Conservation (phyloP, 192 early-diverging fungal species). For the Mortierella antarctica region DNA sequence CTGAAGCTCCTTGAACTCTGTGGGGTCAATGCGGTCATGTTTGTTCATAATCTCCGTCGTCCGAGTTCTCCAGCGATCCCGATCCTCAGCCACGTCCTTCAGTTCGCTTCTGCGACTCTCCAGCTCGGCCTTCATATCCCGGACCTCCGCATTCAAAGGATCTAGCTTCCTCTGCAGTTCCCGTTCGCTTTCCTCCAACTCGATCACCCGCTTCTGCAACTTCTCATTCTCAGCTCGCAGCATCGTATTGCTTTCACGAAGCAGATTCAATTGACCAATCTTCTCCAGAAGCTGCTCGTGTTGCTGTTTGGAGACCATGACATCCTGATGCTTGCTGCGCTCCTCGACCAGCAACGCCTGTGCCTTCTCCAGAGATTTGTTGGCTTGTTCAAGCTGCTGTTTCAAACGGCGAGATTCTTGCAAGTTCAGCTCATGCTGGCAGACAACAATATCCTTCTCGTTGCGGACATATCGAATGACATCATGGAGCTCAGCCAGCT, state of each 20-base stretch:
- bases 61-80: conserved; percentile 76
- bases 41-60: conserved; percentile 78
- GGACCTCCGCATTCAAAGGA: conserved; percentile 69
- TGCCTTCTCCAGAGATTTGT: conserved; percentile 75
- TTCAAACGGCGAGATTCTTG: conserved; percentile 76
- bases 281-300: conserved; percentile 73
- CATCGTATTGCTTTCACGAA: conserved; percentile 83
- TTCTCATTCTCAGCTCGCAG: conserved; percentile 70
- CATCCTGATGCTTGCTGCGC: conserved; percentile 53
- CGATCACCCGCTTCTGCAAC: conserved; percentile 36
- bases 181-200: conserved; percentile 56
- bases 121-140: conserved; percentile 68
- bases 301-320: conserved; percentile 62
- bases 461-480: conserved; percentile 75
- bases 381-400: conserved; percentile 71
- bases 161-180: conserved; percentile 58
- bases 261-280: conserved; percentile 70
- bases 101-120: conserved; percentile 66
- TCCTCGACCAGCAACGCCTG: conserved; percentile 66
- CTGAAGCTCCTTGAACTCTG: conserved; percentile 78
- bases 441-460: conserved; percentile 78
- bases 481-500: conserved; percentile 61
- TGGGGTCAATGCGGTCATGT: conserved; percentile 85
- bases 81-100: conserved; percentile 70
- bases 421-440: conserved; percentile 71